phyloP scores from a whole-genome alignment of 495 filamentous ascomycete genomes.

The Hypoxylon fuscum region DNA sequence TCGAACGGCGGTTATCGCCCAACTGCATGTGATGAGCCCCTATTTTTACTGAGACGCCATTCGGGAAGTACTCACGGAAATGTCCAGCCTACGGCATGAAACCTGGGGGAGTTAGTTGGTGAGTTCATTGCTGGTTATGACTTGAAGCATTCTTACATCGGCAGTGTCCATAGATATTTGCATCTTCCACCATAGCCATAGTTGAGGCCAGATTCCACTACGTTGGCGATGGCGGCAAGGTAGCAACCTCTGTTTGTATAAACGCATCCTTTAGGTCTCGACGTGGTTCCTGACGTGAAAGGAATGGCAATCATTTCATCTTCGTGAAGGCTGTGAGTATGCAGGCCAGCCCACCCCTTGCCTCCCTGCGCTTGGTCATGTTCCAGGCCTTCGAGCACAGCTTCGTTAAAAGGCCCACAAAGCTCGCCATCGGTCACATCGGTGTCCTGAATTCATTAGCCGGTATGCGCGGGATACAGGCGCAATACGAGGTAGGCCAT shows the following conservation, averaged over 20 bases:
- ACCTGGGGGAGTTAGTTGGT: slow-evolving; percentile 54
- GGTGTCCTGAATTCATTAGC: slow-evolving; percentile 65
- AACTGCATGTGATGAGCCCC: slow-evolving; percentile 61
- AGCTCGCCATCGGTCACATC: slow-evolving; percentile 78
- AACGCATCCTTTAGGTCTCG: slow-evolving; percentile 90
- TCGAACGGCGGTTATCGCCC: slow-evolving; percentile 89
- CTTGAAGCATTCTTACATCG: slow-evolving; percentile 64
- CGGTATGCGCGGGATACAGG: neutral
- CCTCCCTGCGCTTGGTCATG: slow-evolving; percentile 69
- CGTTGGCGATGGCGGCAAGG: slow-evolving; percentile 82
- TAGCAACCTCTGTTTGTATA: slow-evolving; percentile 91
- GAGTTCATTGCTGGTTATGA: neutral
- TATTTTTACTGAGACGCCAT: neutral
- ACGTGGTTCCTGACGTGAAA: slow-evolving; percentile 95
- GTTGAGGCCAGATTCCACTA: slow-evolving; percentile 89
- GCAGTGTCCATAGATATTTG: slow-evolving; percentile 90
- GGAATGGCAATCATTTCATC: slow-evolving; percentile 78
- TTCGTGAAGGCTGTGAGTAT: slow-evolving; percentile 73
- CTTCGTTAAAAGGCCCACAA: slow-evolving; percentile 83
- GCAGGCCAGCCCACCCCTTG: slow-evolving; percentile 80
- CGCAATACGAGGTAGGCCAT: neutral
- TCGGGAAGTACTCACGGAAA: slow-evolving; percentile 57
- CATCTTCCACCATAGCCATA: slow-evolving; percentile 70
- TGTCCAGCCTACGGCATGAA: slow-evolving; percentile 93
- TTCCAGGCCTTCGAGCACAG: slow-evolving; percentile 79